phyloP scores from a whole-genome alignment of 106 monocot genomes.

The Allium fistulosum region DNA sequence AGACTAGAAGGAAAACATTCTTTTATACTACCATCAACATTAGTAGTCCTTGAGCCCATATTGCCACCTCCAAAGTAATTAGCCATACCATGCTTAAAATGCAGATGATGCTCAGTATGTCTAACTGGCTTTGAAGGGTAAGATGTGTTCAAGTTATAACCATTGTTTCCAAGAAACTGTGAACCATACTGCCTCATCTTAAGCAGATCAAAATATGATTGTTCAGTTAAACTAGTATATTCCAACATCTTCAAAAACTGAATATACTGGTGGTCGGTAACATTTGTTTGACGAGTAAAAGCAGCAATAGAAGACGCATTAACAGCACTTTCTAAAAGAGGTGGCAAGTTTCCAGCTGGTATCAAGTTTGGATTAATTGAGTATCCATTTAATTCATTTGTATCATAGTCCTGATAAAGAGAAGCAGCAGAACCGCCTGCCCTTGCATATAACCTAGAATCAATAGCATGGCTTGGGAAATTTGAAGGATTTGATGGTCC shows the following conservation, averaged over 20 bases:
- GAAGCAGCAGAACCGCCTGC: slow-evolving; percentile 28
- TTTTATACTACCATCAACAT: slow-evolving; percentile 30
- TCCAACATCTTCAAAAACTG: slow-evolving; percentile 55
- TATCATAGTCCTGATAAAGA: slow-evolving; percentile 30
- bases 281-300: slow-evolving; percentile 30
- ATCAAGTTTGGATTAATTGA: slow-evolving; percentile 10
- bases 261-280: slow-evolving; percentile 42
- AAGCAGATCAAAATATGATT: slow-evolving; percentile 47
- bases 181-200: slow-evolving; percentile 45
- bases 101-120: slow-evolving; percentile 42
- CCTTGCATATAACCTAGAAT: slow-evolving; percentile 41
- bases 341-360: slow-evolving; percentile 24
- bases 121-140: slow-evolving; percentile 61
- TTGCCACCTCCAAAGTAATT: slow-evolving; percentile 42
- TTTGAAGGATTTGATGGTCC: background rate
- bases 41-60: slow-evolving; percentile 39
- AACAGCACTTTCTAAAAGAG: slow-evolving; percentile 37
- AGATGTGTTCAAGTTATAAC: slow-evolving; percentile 40
- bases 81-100: slow-evolving; percentile 30
- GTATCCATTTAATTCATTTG: slow-evolving; percentile 31
- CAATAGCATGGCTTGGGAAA: slow-evolving; percentile 12
- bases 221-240: slow-evolving; percentile 31
- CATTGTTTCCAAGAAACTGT: slow-evolving; percentile 43
- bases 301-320: slow-evolving; percentile 37
- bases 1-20: slow-evolving; percentile 63